Percentiles rank a stretch among this genome's conserved stretches.
Evolutionary conservation across 2,329 filamentous ascomycete genomes (phyloP).

Genomic region (Aspergillus calidoustus): DNA sequence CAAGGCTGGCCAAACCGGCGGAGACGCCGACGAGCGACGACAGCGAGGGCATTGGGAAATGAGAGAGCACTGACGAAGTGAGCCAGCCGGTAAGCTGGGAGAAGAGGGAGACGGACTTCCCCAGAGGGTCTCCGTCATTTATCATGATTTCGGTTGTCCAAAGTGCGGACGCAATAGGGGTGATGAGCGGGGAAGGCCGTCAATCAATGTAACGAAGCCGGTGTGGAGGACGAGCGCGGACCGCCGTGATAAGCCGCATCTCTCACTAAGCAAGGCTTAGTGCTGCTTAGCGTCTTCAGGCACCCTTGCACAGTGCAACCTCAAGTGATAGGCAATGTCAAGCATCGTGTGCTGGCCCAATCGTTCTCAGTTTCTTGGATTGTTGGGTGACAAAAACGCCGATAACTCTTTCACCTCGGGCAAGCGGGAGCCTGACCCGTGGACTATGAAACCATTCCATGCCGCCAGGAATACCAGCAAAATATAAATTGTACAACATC

Average conservation of each 20-base stretch:
- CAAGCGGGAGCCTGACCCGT: background rate
- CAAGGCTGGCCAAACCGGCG: conserved; percentile 25
- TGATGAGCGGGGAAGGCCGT: conserved; percentile 1
- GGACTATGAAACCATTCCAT: too few species aligned
- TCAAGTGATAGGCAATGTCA: background rate
- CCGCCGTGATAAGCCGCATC: background rate
- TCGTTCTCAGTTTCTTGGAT: background rate
- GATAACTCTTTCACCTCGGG: background rate
- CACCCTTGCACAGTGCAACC: background rate
- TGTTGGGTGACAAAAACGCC: background rate
- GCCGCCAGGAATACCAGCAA: too few species aligned
- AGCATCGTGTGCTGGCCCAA: too few species aligned
- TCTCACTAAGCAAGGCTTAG: conserved; percentile 1
- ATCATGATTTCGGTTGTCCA: background rate
- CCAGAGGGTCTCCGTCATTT: background rate
- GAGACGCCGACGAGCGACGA: conserved; percentile 16
- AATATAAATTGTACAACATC: too few species aligned
- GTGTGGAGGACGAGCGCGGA: background rate
- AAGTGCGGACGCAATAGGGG: conserved; percentile 13
- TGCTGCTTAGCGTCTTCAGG: background rate
- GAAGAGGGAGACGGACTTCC: background rate
- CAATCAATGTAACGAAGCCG: conserved; percentile 22
- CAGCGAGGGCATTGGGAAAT: conserved; percentile 21
- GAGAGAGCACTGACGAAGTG: background rate
- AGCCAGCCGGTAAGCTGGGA: background rate